Conservation (phyloP, 495 filamentous ascomycete species). For the Lasiosphaeriaceae sp. region DNA sequence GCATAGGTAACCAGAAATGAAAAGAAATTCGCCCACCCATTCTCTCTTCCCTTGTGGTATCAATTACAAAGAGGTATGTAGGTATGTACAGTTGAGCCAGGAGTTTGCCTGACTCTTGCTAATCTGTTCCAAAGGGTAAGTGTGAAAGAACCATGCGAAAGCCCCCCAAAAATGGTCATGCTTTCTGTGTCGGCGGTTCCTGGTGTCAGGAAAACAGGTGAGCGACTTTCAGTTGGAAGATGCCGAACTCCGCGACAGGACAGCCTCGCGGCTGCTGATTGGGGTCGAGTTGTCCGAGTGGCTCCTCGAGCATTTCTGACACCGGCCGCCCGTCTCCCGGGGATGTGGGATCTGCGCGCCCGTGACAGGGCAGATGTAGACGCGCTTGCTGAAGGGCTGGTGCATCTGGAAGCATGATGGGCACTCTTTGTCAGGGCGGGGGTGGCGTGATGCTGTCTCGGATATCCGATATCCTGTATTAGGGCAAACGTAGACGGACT, state of each 20-base stretch:
- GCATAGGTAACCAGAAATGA: no score
- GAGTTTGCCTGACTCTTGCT: no score
- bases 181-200: no score
- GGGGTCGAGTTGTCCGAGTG: conserved; percentile 30
- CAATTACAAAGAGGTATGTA: no score
- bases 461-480: conserved; percentile 32
- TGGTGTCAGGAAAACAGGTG: no score
- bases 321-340: conserved; percentile 23
- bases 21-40: no score
- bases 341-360: conserved; percentile 28
- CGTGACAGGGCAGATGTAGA: conserved; percentile 30
- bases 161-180: no score
- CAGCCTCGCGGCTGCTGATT: conserved; percentile 20
- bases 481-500: conserved; percentile 30
- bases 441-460: conserved; percentile 6
- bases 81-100: no score
- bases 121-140: no score
- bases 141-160: no score
- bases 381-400: conserved; percentile 26
- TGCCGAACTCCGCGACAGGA: background rate
- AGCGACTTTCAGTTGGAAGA: no score
- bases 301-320: conserved; percentile 22
- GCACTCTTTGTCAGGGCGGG: conserved; percentile 23
- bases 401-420: conserved; percentile 30
- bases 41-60: no score